Evolutionary conservation across 2,329 filamentous ascomycete genomes (phyloP), one percentile per base, ranked within the genome.

Genomic region (Aspergillus hiratsukae): DNA sequence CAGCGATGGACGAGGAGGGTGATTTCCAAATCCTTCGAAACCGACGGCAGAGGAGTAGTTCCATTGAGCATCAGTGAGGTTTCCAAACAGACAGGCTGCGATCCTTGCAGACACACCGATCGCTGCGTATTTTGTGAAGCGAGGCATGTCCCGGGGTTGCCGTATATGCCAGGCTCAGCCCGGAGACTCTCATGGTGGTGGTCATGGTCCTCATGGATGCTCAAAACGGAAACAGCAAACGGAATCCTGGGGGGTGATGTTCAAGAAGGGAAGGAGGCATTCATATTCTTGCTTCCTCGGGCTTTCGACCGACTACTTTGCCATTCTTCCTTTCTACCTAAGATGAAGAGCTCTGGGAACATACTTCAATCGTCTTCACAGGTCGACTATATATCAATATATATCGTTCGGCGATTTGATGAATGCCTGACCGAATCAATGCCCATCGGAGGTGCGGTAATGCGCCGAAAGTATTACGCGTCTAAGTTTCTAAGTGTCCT

Each of bases 41-140:
- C 41, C 61, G 64, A 40, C 65, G 67, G 48, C 68, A 70, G 23
- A 62, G 52, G 41, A 69, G 52, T 21, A 69, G 59, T 5, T 63
- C 54, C 65, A 68, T 70, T 45, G 52, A 41, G 54, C 11, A 14
- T 45, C 11, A 23, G n/a, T 37, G 35, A 25, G 21, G 31, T 37
- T 17, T n/a, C 3, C 31, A 21, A 19, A 14, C 23, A 31, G 4
- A 25, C 43, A 28, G 5, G 31, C 17, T 49, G 23, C 8, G 23
- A 35, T 43, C 5, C 31, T 37, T 17, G 14, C 14, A 37, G 31
- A 37, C 14, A 37, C 31, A 37, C 17, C 31, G 14, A 37, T 37
- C 31, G 31, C 31, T 17, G 31, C 14, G 31, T 37, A 6, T 5
- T 37, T 37, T 17, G 31, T 17, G 31, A 37, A 37, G 14, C 31